Evolutionary conservation across 768 basidiomycete species (phyloP), one percentile per base, ranked within the genome.

Genomic region (Suillus plorans): DNA sequence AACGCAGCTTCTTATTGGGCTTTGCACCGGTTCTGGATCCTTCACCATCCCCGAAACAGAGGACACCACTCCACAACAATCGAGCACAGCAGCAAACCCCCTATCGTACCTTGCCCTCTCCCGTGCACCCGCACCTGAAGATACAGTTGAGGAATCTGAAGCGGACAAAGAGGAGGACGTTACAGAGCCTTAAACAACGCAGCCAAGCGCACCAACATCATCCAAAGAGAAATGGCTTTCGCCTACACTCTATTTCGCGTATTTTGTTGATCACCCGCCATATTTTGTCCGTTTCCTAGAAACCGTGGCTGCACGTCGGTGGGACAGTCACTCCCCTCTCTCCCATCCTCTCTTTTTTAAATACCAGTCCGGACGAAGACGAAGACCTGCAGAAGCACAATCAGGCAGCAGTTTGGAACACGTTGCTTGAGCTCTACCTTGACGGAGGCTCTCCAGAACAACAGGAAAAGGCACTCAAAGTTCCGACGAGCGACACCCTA

Each of bases 361-460:
- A 72, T 13, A 9, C 65, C 1, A 68, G 70, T 28, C 61, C 67
- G 13, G 64, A 69, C 59, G 63, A 79, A 2, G 85, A 86, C 49
- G 84, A 85, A 58, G 78, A 80, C 36, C 72, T 76, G 0, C 90
- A 91, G 66, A 81, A 80, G 69, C 75, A 76, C 10, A 93, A 95
- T 71, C 94, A 94, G 71, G 81, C 85, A 10, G 90, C 95, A 0
- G 89, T 98, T 4, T 98, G 96, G 96, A 97, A 97, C 77, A 98
- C 95, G 13, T 81, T 99, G 3, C 79, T 99, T 65, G 97, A 99
- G 77, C 84, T 99, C 13, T 98, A 98, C 74, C 84, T 99, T 53
- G 85, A 89, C 10, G 75, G 73, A 14, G 68, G 65, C 22, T 31
- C 60, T 14, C 37, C 31, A 45, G 47, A 41, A 31, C 63, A 66